phyloP scores from a whole-genome alignment of 108 stramenopile species.

The Fistulifera pelliculosa region DNA sequence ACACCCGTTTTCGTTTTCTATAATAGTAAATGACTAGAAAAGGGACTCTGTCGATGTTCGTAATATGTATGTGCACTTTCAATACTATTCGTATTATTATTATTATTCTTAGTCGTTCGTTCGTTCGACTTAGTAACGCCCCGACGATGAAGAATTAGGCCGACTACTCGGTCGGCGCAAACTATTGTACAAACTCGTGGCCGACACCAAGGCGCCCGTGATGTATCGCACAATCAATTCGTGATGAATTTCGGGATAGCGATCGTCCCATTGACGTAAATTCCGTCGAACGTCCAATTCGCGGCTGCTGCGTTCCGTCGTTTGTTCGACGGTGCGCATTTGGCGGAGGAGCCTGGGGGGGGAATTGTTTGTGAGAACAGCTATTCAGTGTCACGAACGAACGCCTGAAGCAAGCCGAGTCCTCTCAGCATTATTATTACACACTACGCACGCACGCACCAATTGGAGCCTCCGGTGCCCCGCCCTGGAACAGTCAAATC shows the following conservation, averaged over 20 bases:
- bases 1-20: too few relatives aligned
- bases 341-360: conserved; percentile 24
- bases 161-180: conserved; percentile 6
- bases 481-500: conserved; percentile 65
- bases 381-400: neutral
- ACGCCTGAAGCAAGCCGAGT: too few relatives aligned
- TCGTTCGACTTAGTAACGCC: too few relatives aligned
- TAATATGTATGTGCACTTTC: too few relatives aligned
- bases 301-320: conserved; percentile 32
- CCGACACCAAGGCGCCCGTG: conserved; percentile 57
- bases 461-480: conserved; percentile 63
- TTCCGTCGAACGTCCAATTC: conserved; percentile 67
- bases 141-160: too few relatives aligned
- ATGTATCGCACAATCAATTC: conserved; percentile 71
- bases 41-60: too few relatives aligned
- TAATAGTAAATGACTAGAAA: too few relatives aligned
- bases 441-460: conserved; percentile 22
- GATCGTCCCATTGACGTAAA: conserved; percentile 62
- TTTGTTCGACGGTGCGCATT: conserved; percentile 30
- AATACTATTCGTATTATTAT: too few relatives aligned
- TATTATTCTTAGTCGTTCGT: too few relatives aligned
- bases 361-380: neutral
- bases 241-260: conserved; percentile 75
- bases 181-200: conserved; percentile 37
- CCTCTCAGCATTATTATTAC: too few relatives aligned